Evolutionary conservation across 73 alveolate species (phyloP).

Genomic region (Tetrahymena thermophila): DNA sequence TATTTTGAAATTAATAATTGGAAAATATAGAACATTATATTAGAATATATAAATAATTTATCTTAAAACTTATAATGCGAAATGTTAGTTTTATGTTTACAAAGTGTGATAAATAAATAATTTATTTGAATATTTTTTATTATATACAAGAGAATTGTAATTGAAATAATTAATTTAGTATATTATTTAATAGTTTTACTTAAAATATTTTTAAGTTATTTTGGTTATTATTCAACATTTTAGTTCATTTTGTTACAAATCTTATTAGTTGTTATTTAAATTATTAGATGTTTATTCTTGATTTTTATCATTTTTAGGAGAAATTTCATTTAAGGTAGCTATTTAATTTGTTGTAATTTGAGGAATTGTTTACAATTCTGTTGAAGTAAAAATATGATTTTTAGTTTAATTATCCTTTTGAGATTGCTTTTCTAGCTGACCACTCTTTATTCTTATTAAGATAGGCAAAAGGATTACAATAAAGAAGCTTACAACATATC

Average conservation of each 20-base stretch:
- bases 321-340: not conserved
- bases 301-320: not conserved
- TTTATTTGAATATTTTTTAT: no score
- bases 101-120: no score
- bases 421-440: not conserved
- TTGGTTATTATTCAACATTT: no score
- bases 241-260: not conserved
- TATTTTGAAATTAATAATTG: no score
- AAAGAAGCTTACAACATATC: not conserved
- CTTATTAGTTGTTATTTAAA: not conserved
- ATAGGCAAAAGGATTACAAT: not conserved
- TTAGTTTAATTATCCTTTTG: not conserved
- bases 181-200: no score
- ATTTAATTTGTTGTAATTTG: not conserved
- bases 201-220: no score
- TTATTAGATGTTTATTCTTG: not conserved
- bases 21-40: no score
- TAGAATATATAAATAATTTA: no score
- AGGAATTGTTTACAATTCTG: not conserved
- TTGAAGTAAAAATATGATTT: not conserved
- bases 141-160: no score
- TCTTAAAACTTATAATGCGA: no score
- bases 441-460: not conserved
- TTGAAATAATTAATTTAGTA: no score
- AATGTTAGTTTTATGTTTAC: no score